Base-by-base conservation (phyloP, 192 early-diverging fungal genomes). In the Backusella westeae region DNA sequence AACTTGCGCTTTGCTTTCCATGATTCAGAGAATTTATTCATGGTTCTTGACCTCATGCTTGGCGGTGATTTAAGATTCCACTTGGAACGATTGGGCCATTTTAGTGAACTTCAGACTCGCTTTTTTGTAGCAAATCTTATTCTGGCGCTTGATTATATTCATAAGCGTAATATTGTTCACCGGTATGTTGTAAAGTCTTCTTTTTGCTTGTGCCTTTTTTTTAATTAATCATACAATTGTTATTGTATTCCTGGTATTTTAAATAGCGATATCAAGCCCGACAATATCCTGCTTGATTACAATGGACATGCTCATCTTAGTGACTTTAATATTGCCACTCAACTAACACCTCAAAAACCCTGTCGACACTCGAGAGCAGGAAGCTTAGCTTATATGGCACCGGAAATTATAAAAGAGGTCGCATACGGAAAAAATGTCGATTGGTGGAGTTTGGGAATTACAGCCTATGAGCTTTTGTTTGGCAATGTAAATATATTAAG, bases 1-100 rank as follows among this genome's bases (percentile, higher is more conserved):
- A 98, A 98, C 81, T 80, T 98, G 81, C 87, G 94, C 21, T 98
- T 95, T 71, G 95, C 96, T 34, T 98, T 97, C 77, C 97, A 97
- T 82, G 97, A 98, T 80, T 94, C 96, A 73, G 92, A 92, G 71
- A 91, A 95, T 71, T 81, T 97, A 73, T 98, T 94, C 75, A 96
- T 97, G 93, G 91, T 96, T 12, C 77, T 98, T 41, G 97, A 98
- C 81, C 86, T 98, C 63, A 97, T 96, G 96, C 84, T 95, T 34
- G 96, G 97, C 77, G 96, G 97, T 32, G 97, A 98, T 84, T 82
- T 98, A 78, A 89, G 96, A 12, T 96, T 95, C 74, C 97, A 98
- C 77, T 81, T 95, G 10, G 92, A 95, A 73, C 81, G 91, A 19
- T 83, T 89, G 66, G 90, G 89, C 6, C 80, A 78, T 1, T 86